Conservation (phyloP, 2,329 filamentous ascomycete species). For the Aschersonia sp. region DNA sequence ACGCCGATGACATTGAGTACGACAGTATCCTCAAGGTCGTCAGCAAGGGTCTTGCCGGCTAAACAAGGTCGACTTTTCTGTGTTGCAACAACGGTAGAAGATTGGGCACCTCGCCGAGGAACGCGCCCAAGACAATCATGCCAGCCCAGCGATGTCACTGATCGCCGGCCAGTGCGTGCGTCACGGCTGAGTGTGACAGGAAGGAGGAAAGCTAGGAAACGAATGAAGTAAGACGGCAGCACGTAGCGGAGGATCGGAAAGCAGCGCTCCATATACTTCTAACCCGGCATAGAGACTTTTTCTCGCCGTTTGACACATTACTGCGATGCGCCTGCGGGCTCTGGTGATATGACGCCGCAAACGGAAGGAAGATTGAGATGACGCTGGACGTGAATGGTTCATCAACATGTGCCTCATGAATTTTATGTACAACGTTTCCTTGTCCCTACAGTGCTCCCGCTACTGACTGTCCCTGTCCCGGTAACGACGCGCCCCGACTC, state of each 20-base stretch:
- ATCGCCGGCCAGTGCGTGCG: too few relatives aligned
- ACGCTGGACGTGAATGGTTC: neutral
- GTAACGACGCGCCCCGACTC: constrained; percentile 17
- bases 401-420: neutral
- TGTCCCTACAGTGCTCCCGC: neutral
- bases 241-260: neutral
- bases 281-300: neutral
- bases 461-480: neutral
- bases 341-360: neutral
- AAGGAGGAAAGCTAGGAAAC: too few relatives aligned
- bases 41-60: constrained; percentile 45
- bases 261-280: neutral
- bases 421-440: too few relatives aligned
- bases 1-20: constrained; percentile 68
- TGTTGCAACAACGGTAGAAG: neutral
- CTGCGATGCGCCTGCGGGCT: neutral
- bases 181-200: too few relatives aligned
- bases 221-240: too few relatives aligned
- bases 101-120: neutral
- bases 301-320: neutral
- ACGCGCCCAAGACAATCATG: neutral
- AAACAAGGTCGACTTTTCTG: constrained; percentile 9
- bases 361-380: neutral
- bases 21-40: constrained; percentile 53
- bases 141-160: too few relatives aligned